Base-by-base conservation (phyloP, 2,329 filamentous ascomycete species). In the Aspergillus sp. region DNA sequence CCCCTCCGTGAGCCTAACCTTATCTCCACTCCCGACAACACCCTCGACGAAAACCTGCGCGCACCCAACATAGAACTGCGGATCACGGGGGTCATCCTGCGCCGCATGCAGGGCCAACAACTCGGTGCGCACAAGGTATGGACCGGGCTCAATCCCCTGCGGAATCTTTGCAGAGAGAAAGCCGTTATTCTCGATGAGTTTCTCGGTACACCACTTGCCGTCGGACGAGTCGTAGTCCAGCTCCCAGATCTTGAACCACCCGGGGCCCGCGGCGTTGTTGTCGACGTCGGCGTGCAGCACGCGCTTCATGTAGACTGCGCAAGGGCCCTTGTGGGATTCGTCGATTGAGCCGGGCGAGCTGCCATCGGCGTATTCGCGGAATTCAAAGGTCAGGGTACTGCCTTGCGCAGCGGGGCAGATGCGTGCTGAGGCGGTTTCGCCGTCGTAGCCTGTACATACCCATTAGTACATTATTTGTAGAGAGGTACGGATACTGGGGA, bases 171-270 rank as follows among this genome's bases (percentile, higher is more conserved):
- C 82, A 4, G 85, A 87, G 13, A 92, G 77, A 22, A 87, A 79
- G 15, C 89, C 89, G 23, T 87, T 81, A 75, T 87, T 87, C 57
- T 78, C 81, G 61, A 89, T 89, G 61, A 93, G 80, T 63, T 85
- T 86, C 71, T 91, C 85, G 3, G 87, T 89, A 76, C 90, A 92
- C 89, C 90, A 93, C 72, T 85, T 79, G 30, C 79, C 74, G 1
- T 80, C 79, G 5, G 72, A 67, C 5, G 77, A 72, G 68, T 90
- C 82, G 76, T 90, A 91, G 50, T 88, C 89, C 55, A 89, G 83
- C 61, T 91, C 84, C 81, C 84, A 91, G 72, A 93, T 85, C 82
- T 92, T 92, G 83, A 93, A 91, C 91, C 90, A 93, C 45, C 90
- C 90, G 54, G 81, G 78, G 4, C 90, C 89, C 25, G 82, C 78